Evolutionary conservation across 805 yeast species (phyloP).

Genomic region (Priceomyces medius): DNA sequence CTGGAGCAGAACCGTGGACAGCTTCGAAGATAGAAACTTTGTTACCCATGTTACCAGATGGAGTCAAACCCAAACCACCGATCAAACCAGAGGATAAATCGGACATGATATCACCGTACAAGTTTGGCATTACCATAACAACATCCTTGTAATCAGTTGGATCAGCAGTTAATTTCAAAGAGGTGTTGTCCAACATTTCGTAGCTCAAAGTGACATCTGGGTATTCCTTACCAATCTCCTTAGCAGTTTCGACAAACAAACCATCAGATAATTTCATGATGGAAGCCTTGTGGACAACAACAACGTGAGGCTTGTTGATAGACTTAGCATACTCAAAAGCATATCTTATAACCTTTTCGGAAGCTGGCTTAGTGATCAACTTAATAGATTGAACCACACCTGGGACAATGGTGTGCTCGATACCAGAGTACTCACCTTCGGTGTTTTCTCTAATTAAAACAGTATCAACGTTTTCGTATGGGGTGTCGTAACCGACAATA

Average conservation of each 20-base stretch:
- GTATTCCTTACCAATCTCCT: constrained; percentile 85
- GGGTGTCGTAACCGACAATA: constrained; percentile 90
- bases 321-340: constrained; percentile 95
- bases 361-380: constrained; percentile 93
- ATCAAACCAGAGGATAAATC: constrained; percentile 96
- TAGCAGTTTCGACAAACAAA: constrained; percentile 88
- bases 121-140: constrained; percentile 98
- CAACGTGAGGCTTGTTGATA: constrained; percentile 80
- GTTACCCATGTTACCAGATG: constrained; percentile 99
- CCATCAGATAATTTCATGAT: constrained; percentile 99
- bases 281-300: constrained; percentile 97
- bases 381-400: constrained; percentile 98
- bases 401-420: constrained; percentile 96
- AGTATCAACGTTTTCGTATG: constrained; percentile 85
- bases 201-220: constrained; percentile 82
- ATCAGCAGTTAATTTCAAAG: constrained; percentile 83
- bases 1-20: constrained; percentile 99
- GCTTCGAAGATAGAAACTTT: constrained; percentile 98
- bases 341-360: constrained; percentile 93
- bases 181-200: constrained; percentile 94
- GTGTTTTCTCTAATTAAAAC: constrained; percentile 98
- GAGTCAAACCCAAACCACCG: constrained; percentile 98
- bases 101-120: constrained; percentile 98
- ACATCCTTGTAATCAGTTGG: constrained; percentile 84
- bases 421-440: constrained; percentile 99